Base-by-base conservation (phyloP, 2,329 filamentous ascomycete species). In the Monilinia vaccinii-corymbosi region DNA sequence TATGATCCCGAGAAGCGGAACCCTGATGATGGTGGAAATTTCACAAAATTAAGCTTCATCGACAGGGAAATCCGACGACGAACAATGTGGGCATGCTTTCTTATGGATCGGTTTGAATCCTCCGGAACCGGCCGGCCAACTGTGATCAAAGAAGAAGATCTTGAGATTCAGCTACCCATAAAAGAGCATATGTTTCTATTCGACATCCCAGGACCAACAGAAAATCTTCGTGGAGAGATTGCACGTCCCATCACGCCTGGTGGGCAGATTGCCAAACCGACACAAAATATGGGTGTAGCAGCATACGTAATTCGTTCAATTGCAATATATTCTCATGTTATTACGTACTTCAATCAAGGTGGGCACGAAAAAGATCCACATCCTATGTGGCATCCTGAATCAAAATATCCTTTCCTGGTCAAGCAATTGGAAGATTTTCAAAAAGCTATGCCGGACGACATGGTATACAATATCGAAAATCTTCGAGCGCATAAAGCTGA, bases 51-150 rank as follows among this genome's bases (percentile, higher is more conserved):
- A 56, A 96, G 91, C 71, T 94, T 94, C 67, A 91, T 92, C 18
- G 94, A 97, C 72, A 87, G 91, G 32, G 94, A 99, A 72, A 97
- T 97, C 58, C 83, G 94, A 62, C 80, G 94, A 66, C 83, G 94
- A 60, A 94, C 91, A 2, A 97, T 99, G 93, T 99, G 94, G 94
- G 89, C 92, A 14, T 97, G 93, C 71, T 96, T 96, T 70, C 74
- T 97, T 60, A 97, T 97, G 92, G 94, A 99, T 72, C 85, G 93
- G 0, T 97, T 97, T 77, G 97, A 95, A 74, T 97, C 93, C 0
- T 97, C 92, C 1, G 93, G 94, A 2, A 95, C 91, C 2, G 92
- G 97, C 69, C 82, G 93, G 42, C 94, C 94, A 23, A 89, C 91
- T 57, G 96, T 97, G 67, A 87, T 96, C 58, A 87, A 89, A 65